Evolutionary conservation across 1,284 basidiomycete genomes (phyloP).

Genomic region (Ustilago tritici): DNA sequence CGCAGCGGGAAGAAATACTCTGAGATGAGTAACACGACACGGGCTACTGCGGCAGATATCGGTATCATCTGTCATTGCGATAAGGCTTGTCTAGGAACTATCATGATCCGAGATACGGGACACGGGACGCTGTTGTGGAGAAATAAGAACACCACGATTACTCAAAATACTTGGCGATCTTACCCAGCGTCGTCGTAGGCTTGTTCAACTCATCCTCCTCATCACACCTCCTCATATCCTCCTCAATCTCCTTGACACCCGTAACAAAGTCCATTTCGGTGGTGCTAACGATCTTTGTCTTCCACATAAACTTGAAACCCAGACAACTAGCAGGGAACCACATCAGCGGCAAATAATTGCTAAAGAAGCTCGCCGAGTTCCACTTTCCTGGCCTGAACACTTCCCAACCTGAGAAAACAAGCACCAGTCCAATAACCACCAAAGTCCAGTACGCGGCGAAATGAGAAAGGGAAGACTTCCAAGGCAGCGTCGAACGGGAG

Average conservation of each 20-base stretch:
- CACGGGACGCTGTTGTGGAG: background rate
- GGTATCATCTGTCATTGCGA: background rate
- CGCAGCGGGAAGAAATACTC: background rate
- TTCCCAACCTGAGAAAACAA: slow-evolving; percentile 70
- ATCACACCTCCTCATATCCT: slow-evolving; percentile 28
- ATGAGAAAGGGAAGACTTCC: slow-evolving; percentile 71
- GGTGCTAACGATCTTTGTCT: slow-evolving; percentile 68
- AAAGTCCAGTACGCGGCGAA: slow-evolving; percentile 54
- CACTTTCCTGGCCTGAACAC: slow-evolving; percentile 60
- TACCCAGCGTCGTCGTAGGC: slow-evolving; percentile 18
- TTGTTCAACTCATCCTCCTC: slow-evolving; percentile 22
- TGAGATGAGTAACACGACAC: background rate
- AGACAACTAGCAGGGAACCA: slow-evolving; percentile 81
- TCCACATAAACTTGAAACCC: slow-evolving; percentile 72
- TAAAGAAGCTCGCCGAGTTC: slow-evolving; percentile 75
- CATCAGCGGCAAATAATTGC: slow-evolving; percentile 80
- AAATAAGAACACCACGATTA: background rate
- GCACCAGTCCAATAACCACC: slow-evolving; percentile 34
- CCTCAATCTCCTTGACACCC: slow-evolving; percentile 69
- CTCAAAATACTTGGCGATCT: slow-evolving; percentile 26
- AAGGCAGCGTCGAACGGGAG: slow-evolving; percentile 73
- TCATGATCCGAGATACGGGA: background rate
- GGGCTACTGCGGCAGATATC: background rate
- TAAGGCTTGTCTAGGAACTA: background rate
- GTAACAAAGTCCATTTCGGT: slow-evolving; percentile 73